phyloP scores from a whole-genome alignment of 129 eudicot genomes.

The Escallonia herrerae region DNA sequence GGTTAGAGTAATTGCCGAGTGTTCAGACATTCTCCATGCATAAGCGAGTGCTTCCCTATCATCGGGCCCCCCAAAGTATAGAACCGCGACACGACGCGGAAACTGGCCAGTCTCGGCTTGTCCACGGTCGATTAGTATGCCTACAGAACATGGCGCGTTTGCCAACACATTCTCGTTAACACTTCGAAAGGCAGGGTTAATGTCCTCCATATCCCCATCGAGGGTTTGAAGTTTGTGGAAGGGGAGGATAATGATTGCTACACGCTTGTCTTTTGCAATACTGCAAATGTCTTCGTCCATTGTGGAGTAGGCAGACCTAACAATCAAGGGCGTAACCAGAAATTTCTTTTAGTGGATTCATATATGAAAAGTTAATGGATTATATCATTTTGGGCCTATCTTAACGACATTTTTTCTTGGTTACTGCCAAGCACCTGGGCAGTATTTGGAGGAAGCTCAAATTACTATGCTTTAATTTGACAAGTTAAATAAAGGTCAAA shows the following conservation, averaged over 20 bases:
- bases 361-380: too few species aligned
- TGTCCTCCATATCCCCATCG: slow-evolving; percentile 46
- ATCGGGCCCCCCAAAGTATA: slow-evolving; percentile 56
- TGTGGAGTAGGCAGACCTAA: slow-evolving; percentile 25
- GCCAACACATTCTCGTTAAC: slow-evolving; percentile 43
- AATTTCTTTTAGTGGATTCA: too few species aligned
- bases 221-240: slow-evolving; percentile 29
- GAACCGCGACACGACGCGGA: slow-evolving; percentile 23
- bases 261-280: slow-evolving; percentile 34
- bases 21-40: slow-evolving; percentile 42
- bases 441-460: too few species aligned
- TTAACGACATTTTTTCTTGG: too few species aligned
- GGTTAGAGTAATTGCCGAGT: slow-evolving; percentile 15
- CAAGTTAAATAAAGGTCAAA: too few species aligned
- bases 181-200: slow-evolving; percentile 28
- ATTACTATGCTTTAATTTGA: too few species aligned
- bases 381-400: too few species aligned
- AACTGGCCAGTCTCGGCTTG: slow-evolving; percentile 14
- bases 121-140: slow-evolving; percentile 42
- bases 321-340: too few species aligned
- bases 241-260: slow-evolving; percentile 34
- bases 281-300: slow-evolving; percentile 58
- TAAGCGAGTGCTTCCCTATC: slow-evolving; percentile 57
- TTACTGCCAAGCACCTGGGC: too few species aligned
- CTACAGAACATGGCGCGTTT: slow-evolving; percentile 52